Evolutionary conservation across 2,329 filamentous ascomycete species (phyloP).

Genomic region (Ceratocystis lukuohia): DNA sequence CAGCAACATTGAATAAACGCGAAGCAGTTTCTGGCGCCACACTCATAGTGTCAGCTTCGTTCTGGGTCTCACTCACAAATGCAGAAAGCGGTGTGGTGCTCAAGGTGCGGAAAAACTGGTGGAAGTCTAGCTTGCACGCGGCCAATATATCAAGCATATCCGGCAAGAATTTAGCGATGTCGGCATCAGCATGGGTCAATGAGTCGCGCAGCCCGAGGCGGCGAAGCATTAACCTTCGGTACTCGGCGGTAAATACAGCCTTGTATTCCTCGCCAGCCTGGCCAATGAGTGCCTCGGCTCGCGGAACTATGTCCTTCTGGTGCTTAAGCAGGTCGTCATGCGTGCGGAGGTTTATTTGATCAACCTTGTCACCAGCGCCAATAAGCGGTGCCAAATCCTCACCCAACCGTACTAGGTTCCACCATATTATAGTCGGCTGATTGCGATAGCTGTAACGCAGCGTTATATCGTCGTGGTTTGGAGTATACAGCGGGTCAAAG

Average conservation of each 20-base stretch:
- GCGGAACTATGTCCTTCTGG: conserved; percentile 52
- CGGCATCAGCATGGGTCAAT: conserved; percentile 56
- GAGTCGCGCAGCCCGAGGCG: conserved; percentile 59
- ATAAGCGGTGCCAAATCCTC: conserved; percentile 82
- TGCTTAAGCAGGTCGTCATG: conserved; percentile 9
- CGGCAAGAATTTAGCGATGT: conserved; percentile 68
- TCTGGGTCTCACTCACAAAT: conserved; percentile 27
- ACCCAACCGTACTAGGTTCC: conserved; percentile 86
- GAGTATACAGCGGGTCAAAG: conserved; percentile 88
- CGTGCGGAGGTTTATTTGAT: conserved; percentile 49
- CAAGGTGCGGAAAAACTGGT: conserved; percentile 80
- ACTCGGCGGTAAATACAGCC: conserved; percentile 73
- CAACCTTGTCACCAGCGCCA: conserved; percentile 59
- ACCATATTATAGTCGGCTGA: conserved; percentile 95
- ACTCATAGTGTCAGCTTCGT: conserved; percentile 24
- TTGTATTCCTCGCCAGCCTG: conserved; percentile 79
- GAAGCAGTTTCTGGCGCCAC: conserved; percentile 47
- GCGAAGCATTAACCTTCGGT: conserved; percentile 69
- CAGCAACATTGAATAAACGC: conserved; percentile 35
- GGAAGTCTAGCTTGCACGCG: conserved; percentile 75
- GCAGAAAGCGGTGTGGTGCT: conserved; percentile 49
- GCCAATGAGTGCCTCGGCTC: conserved; percentile 75
- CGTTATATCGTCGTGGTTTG: conserved; percentile 87
- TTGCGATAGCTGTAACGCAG: conserved; percentile 85
- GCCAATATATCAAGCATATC: conserved; percentile 64